phyloP scores from a whole-genome alignment of 169 alveolate genomes.

The Cyclospora cayetanensis region DNA sequence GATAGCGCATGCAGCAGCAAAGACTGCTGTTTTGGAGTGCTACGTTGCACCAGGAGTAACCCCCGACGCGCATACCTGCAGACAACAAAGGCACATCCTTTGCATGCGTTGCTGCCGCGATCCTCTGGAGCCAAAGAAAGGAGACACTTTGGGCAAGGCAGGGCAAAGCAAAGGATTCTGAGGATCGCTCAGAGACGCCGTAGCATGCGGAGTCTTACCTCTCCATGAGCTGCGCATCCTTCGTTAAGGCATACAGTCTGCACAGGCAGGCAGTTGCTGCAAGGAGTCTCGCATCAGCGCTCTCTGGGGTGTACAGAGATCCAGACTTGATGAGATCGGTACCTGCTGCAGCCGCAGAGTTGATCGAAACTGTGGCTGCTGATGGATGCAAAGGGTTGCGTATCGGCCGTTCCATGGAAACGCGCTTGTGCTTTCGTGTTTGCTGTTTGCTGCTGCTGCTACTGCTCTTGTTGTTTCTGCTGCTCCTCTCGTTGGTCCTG shows the following conservation, averaged over 20 bases:
- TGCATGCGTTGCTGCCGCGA: neutral
- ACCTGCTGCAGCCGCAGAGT: neutral
- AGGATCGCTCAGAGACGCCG: neutral
- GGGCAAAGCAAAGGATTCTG: neutral
- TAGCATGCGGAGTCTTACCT: neutral
- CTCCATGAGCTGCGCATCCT: neutral
- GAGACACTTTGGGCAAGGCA: too few species aligned
- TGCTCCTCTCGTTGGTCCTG: neutral
- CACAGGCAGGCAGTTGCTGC: slow-evolving; percentile 2
- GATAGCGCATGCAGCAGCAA: slow-evolving; percentile 38
- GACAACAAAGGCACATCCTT: neutral
- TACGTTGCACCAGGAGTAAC: neutral
- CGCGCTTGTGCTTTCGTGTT: neutral
- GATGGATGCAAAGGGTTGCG: neutral
- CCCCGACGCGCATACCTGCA: slow-evolving; percentile 18
- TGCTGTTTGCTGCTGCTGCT: slow-evolving; percentile 13
- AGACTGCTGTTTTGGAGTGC: slow-evolving; percentile 4
- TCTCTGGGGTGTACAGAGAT: neutral
- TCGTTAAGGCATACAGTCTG: neutral
- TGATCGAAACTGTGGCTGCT: neutral
- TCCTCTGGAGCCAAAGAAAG: neutral
- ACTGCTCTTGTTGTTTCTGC: neutral
- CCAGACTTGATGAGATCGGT: neutral
- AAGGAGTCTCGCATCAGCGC: neutral
- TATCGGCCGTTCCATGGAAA: neutral